phyloP scores from a whole-genome alignment of 2,329 filamentous ascomycete genomes.

The Diplodia scrobiculata region DNA sequence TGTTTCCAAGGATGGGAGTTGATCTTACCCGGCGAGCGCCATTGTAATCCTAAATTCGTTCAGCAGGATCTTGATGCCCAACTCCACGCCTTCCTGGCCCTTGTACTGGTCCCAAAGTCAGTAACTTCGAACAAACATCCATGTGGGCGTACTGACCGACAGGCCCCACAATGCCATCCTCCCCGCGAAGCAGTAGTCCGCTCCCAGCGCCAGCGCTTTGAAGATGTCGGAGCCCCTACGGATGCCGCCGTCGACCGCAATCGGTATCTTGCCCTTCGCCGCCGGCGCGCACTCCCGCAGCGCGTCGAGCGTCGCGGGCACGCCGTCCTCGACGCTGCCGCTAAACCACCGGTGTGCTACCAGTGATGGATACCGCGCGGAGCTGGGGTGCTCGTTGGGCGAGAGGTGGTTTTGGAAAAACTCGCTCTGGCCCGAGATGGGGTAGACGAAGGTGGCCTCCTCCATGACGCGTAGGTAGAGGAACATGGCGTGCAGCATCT shows the following conservation, averaged over 20 bases:
- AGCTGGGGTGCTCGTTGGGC: not conserved
- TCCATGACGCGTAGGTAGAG: conserved; percentile 14
- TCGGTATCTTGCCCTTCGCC: conserved; percentile 53
- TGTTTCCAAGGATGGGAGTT: too few species aligned
- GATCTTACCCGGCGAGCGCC: conserved; percentile 36
- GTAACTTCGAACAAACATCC: too few species aligned
- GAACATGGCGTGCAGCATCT: conserved; percentile 18
- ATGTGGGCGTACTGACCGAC: conserved; percentile 38
- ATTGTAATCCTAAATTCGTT: conserved; percentile 39
- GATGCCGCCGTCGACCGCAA: conserved; percentile 65
- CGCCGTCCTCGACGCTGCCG: not conserved
- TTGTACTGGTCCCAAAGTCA: conserved; percentile 37
- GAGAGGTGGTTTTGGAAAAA: not conserved
- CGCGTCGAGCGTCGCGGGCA: conserved; percentile 56
- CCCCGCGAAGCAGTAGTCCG: conserved; percentile 55
- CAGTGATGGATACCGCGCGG: not conserved
- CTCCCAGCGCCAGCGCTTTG: conserved; percentile 59
- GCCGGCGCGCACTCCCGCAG: conserved; percentile 46
- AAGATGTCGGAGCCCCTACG: conserved; percentile 60
- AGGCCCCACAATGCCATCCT: conserved; percentile 55
- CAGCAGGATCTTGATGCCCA: conserved; percentile 49
- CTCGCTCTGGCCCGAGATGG: not conserved
- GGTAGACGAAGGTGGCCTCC: conserved; percentile 20
- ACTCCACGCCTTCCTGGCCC: conserved; percentile 45
- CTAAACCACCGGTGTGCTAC: conserved; percentile 7